phyloP scores from a whole-genome alignment of 2,329 filamentous ascomycete genomes.

The Neopestalotiopsis rosae region DNA sequence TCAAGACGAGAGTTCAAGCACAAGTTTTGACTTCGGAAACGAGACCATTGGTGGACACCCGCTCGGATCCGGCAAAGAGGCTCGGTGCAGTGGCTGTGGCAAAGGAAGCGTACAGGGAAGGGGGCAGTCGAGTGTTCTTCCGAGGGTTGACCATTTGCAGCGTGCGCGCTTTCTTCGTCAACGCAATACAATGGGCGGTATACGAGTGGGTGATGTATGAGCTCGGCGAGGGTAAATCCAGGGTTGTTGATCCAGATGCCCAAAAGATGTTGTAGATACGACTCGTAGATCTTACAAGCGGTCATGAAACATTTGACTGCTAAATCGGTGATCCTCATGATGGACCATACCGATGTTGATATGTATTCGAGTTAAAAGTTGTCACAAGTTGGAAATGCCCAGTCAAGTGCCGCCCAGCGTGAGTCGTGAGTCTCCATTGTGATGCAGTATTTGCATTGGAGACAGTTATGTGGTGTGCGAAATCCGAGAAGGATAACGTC shows the following conservation, averaged over 20 bases:
- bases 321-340: neutral
- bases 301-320: neutral
- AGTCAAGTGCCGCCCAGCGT: neutral
- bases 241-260: slow-evolving; percentile 13
- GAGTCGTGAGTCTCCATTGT: neutral
- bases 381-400: neutral
- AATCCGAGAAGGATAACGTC: neutral
- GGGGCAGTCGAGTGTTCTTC: slow-evolving; percentile 70
- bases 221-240: slow-evolving; percentile 44
- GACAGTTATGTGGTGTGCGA: neutral
- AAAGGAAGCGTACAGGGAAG: slow-evolving; percentile 67
- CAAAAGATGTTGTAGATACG: neutral
- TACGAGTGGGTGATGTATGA: slow-evolving; percentile 87
- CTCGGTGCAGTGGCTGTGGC: slow-evolving; percentile 68
- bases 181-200: slow-evolving; percentile 89
- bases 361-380: neutral
- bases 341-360: neutral
- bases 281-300: neutral
- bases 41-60: slow-evolving; percentile 38
- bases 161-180: slow-evolving; percentile 86
- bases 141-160: slow-evolving; percentile 81
- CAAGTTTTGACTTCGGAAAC: slow-evolving; percentile 51
- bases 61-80: slow-evolving; percentile 32
- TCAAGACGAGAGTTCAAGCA: slow-evolving; percentile 91
- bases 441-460: neutral